phyloP scores from a whole-genome alignment of 1,139 yeast genomes.

The Hansenula anomala region DNA sequence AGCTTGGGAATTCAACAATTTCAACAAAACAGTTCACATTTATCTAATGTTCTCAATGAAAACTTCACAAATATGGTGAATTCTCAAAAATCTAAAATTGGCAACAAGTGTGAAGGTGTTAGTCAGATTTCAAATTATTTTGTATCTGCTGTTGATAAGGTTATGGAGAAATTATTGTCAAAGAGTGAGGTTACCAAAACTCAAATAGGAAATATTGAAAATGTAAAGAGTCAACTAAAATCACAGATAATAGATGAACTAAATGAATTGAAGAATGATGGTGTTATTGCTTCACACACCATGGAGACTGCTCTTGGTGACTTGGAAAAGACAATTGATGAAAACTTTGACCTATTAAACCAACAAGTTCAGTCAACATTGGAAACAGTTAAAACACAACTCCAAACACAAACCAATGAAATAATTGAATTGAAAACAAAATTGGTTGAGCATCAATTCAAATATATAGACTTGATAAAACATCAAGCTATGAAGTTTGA shows the following conservation, averaged over 20 bases:
- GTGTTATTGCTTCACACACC: not conserved
- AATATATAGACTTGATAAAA: slow-evolving; percentile 8
- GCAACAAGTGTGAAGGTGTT: slow-evolving; percentile 7
- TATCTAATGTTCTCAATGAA: slow-evolving; percentile 6
- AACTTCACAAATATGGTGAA: slow-evolving; percentile 8
- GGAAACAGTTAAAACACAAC: slow-evolving; percentile 9
- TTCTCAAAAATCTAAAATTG: slow-evolving; percentile 9
- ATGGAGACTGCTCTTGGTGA: slow-evolving; percentile 1
- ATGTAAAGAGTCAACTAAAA: slow-evolving; percentile 11
- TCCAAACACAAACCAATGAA: slow-evolving; percentile 15
- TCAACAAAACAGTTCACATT: slow-evolving; percentile 5
- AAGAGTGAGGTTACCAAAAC: not conserved
- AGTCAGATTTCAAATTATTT: slow-evolving; percentile 2
- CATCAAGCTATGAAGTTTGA: slow-evolving; percentile 7
- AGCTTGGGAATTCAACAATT: slow-evolving; percentile 5
- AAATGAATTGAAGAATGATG: not conserved
- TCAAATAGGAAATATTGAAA: slow-evolving; percentile 11
- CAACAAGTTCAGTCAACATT: slow-evolving; percentile 3
- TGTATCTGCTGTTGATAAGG: slow-evolving; percentile 3
- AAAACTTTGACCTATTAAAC: slow-evolving; percentile 1
- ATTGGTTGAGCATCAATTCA: slow-evolving; percentile 10
- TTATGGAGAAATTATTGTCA: slow-evolving; percentile 6
- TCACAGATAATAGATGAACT: slow-evolving; percentile 11
- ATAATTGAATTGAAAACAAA: slow-evolving; percentile 11
- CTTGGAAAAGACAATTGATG: not conserved